Evolutionary conservation across 495 filamentous ascomycete species (phyloP).

Genomic region (Margaritispora aquatica): DNA sequence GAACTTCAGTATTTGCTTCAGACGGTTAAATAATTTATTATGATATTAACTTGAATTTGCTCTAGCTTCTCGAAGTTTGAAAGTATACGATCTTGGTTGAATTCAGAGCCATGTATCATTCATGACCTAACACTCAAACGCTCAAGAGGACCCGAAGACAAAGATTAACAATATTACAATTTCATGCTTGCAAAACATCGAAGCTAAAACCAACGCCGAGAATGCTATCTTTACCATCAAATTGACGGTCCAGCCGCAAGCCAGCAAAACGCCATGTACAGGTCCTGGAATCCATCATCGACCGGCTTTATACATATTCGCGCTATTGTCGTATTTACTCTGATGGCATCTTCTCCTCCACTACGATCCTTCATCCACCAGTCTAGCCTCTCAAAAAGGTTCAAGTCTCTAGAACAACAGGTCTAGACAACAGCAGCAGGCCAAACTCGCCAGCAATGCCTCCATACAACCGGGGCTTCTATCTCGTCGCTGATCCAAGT

Average conservation of each 20-base stretch:
- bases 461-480: slow-evolving; percentile 15
- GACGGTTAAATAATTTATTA: too few relatives aligned
- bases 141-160: background rate
- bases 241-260: slow-evolving; percentile 1
- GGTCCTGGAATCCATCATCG: too few relatives aligned
- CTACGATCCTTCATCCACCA: background rate
- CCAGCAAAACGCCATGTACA: background rate
- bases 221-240: background rate
- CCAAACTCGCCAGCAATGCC: slow-evolving; percentile 16
- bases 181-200: background rate
- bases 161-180: background rate
- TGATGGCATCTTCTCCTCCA: background rate
- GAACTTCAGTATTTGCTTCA: too few relatives aligned
- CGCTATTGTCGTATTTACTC: too few relatives aligned
- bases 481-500: slow-evolving; percentile 9
- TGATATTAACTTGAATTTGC: too few relatives aligned
- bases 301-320: too few relatives aligned
- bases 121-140: too few relatives aligned
- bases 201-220: background rate
- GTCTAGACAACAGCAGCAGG: slow-evolving; percentile 27
- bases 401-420: slow-evolving; percentile 18
- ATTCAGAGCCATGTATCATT: too few relatives aligned
- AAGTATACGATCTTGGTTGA: too few relatives aligned
- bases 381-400: background rate
- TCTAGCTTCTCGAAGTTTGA: too few relatives aligned